A percentile compares a stretch with the other conserved stretches of the same genome.
phyloP scores from a whole-genome alignment of 2,329 filamentous ascomycete genomes.

The Diaporthe sp. region DNA sequence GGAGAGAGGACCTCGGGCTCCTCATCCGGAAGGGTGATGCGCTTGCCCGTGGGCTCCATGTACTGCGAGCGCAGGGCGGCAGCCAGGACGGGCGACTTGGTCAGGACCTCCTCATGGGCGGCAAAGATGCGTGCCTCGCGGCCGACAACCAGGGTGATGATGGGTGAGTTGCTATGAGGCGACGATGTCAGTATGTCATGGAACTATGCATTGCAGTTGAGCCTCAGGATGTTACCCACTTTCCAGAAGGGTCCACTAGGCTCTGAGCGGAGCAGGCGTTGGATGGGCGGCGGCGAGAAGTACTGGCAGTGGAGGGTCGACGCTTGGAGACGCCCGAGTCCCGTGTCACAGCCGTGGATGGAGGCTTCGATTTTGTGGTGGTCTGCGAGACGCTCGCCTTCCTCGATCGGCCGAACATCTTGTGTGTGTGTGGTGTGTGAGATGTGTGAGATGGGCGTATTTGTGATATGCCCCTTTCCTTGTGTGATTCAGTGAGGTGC shows the following conservation, averaged over 20 bases:
- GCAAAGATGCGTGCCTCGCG: conserved; percentile 88
- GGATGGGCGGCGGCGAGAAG: conserved; percentile 59
- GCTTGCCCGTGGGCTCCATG: conserved; percentile 73
- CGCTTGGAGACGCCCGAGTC: conserved; percentile 68
- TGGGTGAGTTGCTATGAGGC: conserved; percentile 66
- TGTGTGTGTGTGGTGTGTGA: conserved; percentile 31
- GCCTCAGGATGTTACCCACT: conserved; percentile 58
- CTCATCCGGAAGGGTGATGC: conserved; percentile 85
- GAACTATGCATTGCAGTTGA: conserved; percentile 49
- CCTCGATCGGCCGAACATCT: conserved; percentile 41
- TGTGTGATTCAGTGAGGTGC: neutral
- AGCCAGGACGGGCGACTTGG: conserved; percentile 83
- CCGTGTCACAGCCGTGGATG: conserved; percentile 65
- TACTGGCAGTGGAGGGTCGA: conserved; percentile 58
- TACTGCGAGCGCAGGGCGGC: conserved; percentile 73
- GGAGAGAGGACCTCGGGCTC: conserved; percentile 93
- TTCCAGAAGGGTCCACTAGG: conserved; percentile 53
- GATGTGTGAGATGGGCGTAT: neutral
- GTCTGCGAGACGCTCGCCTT: conserved; percentile 40
- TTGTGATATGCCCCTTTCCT: neutral
- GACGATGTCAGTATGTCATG: conserved; percentile 50
- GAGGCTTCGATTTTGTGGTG: conserved; percentile 62
- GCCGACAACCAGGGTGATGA: conserved; percentile 85
- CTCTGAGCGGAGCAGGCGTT: conserved; percentile 59
- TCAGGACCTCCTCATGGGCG: conserved; percentile 88